Conservation (phyloP, 2,329 filamentous ascomycete species). For the Penicillium sp. region DNA sequence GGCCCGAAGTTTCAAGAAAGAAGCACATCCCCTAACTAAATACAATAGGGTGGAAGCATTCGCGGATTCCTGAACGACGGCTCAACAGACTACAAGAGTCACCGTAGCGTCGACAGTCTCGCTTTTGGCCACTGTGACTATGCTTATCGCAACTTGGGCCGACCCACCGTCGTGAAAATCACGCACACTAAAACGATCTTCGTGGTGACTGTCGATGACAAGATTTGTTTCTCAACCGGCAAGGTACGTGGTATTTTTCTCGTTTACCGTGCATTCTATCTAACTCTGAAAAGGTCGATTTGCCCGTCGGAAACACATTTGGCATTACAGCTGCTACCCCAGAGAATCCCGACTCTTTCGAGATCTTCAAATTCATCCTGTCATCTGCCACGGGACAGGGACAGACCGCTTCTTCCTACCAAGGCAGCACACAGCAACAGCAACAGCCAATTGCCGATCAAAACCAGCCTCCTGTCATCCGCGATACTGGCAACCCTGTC, state of each 20-base stretch:
- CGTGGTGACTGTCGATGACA: constrained; percentile 78
- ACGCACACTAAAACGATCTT: constrained; percentile 68
- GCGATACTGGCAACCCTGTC: constrained; percentile 50
- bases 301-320: constrained; percentile 81
- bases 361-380: constrained; percentile 84
- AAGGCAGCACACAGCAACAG: constrained; percentile 19
- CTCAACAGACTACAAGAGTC: constrained; percentile 73
- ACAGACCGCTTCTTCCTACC: constrained; percentile 25
- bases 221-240: constrained; percentile 79
- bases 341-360: constrained; percentile 92
- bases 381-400: constrained; percentile 52
- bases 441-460: constrained; percentile 31
- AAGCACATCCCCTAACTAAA: constrained; percentile 13
- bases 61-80: constrained; percentile 95
- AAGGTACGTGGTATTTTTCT: constrained; percentile 48
- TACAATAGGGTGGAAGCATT: constrained; percentile 69
- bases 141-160: constrained; percentile 86
- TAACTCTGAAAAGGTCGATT: constrained; percentile 58
- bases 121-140: constrained; percentile 94
- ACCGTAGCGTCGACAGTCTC: constrained; percentile 77
- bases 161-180: constrained; percentile 78
- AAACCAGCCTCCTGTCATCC: constrained; percentile 17
- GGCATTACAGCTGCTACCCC: constrained; percentile 86
- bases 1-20: background rate
- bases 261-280: background rate